Base-by-base conservation (phyloP, 495 filamentous ascomycete species). In the Podospora australis region DNA sequence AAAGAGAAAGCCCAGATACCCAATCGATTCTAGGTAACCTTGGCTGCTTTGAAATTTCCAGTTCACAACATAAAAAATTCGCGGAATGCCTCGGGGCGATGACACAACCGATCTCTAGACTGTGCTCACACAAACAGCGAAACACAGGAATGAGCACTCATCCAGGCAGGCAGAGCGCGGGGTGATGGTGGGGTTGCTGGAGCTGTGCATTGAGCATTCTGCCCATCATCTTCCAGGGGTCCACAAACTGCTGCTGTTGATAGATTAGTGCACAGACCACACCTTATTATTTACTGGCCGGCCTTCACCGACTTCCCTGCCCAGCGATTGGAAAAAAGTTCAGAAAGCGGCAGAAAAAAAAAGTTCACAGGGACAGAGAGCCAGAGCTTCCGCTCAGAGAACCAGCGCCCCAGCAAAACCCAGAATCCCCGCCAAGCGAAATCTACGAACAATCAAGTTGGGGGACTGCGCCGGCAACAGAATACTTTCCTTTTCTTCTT, bases 301-400 rank as follows among this genome's bases (percentile, higher is more conserved):
- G 48, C 42, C 40, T 44, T 41, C 47, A 42, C 48, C 49, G 53
- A 50, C 48, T 51, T 42, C 44, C 50, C 28, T 42, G 26, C 36
- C 26, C 26, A 20, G 40, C 4, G 40, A n/a, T 21, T 21, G 22
- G 42, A 25, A 38, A 60, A 60, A 56, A 54, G 44, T 42, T 60
- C 44, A 17, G n/a, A 17, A 39, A 49, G 44, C 57, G 58, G 60
- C 58, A 65, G 61, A 65, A 56, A 59, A 66, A 62, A 63, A 65
- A 55, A 59, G 58, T 54, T 53, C 35, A 36, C 29, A 16, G 34
- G 23, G 39, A n/a, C n/a, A n/a, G n/a, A n/a, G n/a, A n/a, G n/a
- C n/a, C n/a, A n/a, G n/a, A 57, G 34, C 41, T 44, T 55, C 53
- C n/a, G 10, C 40, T 7, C 53, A 46, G 26, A 35, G 43, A 11